These are phyloP conservation scores for Russula emetica DNA, from an alignment of 768 basidiomycete genomes.

Conservation along the genomic window DNA sequence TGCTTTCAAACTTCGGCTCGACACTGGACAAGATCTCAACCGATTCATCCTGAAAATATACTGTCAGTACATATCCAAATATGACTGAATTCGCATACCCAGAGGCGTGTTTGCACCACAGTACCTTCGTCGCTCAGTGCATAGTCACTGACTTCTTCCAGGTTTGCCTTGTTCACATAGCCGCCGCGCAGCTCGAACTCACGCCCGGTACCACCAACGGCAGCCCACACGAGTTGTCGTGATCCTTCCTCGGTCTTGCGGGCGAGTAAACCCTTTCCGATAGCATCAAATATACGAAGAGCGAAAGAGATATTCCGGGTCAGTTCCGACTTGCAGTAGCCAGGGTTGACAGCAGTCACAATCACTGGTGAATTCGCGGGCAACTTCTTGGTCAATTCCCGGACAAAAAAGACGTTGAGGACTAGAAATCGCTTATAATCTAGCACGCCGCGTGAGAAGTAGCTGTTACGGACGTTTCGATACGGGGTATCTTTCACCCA, in stretches of 20 bases:
- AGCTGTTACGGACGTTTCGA: conserved; percentile 20
- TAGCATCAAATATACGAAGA: no score
- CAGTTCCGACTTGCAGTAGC: conserved; percentile 23
- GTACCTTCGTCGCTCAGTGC: conserved; percentile 23
- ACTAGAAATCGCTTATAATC: conserved; percentile 2
- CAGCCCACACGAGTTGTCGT: conserved; percentile 22
- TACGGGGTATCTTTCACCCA: conserved; percentile 10
- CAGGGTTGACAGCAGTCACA: conserved; percentile 22
- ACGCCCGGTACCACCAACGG: conserved; percentile 17
- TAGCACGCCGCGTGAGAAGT: no score
- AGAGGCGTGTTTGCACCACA: conserved; percentile 10
- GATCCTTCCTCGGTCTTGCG: conserved; percentile 20
- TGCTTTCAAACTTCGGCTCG: conserved; percentile 15
- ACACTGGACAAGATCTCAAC: conserved; percentile 16
- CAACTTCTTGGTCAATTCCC: conserved; percentile 24
- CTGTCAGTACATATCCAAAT: neutral
- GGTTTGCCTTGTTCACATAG: conserved; percentile 10
- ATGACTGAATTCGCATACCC: conserved; percentile 7
- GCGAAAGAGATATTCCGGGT: no score
- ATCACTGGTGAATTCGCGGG: conserved; percentile 23
- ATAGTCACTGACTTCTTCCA: conserved; percentile 22
- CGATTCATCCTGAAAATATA: conserved; percentile 19
- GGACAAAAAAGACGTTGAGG: conserved; percentile 23
- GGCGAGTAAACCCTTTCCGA: neutral
- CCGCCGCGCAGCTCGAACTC: conserved; percentile 15